A percentile compares a stretch with the other conserved stretches of the same genome.
phyloP scores from a whole-genome alignment of 1,284 basidiomycete species.

The Cutaneotrichosporon arboriforme region DNA sequence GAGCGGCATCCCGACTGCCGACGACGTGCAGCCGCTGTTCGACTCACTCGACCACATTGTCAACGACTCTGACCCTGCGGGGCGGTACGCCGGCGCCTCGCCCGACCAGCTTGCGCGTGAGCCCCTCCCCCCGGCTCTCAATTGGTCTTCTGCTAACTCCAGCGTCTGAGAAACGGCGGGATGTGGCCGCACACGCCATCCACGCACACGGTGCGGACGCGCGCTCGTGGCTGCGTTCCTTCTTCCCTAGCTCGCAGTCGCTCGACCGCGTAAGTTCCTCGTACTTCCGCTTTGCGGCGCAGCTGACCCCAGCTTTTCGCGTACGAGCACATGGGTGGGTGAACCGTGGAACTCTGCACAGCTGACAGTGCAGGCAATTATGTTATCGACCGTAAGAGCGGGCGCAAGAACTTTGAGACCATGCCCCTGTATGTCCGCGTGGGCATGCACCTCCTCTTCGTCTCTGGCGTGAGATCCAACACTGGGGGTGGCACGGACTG shows the following conservation, averaged over 20 bases:
- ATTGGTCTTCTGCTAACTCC: not conserved
- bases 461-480: constrained; percentile 30
- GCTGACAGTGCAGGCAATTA: constrained; percentile 56
- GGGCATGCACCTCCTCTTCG: constrained; percentile 75
- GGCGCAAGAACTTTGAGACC: constrained; percentile 64
- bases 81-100: constrained; percentile 2
- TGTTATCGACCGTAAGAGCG: constrained; percentile 58
- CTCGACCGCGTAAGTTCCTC: constrained; percentile 33
- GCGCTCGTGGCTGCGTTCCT: constrained; percentile 29
- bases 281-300: not conserved
- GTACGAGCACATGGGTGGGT: constrained; percentile 44
- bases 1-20: no score
- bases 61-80: constrained; percentile 12
- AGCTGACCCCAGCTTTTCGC: constrained; percentile 35
- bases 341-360: not conserved
- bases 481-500: not conserved
- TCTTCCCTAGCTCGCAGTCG: constrained; percentile 39
- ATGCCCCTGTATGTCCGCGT: constrained; percentile 63
- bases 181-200: constrained; percentile 28
- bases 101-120: constrained; percentile 29
- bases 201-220: constrained; percentile 20
- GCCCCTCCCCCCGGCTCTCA: constrained; percentile 1
- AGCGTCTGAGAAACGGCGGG: constrained; percentile 27
- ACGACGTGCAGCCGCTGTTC: constrained; percentile 21
- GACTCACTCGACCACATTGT: constrained; percentile 33